Percentiles rank a stretch among this genome's conserved stretches.
Evolutionary conservation across 495 filamentous ascomycete species (phyloP).

Genomic region (Penicillium pulvis): DNA sequence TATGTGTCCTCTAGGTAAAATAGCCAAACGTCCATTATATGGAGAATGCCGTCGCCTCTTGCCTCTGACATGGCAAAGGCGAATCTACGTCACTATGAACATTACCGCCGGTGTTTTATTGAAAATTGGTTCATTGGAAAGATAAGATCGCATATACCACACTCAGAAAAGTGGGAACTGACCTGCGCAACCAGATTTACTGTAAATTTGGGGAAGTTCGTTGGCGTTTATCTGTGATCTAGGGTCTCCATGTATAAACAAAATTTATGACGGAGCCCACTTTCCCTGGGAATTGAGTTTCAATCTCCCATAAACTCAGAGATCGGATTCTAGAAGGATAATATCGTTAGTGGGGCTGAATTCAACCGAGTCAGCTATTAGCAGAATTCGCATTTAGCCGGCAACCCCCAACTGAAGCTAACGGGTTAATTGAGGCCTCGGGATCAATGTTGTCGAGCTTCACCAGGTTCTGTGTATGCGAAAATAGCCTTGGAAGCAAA

Average conservation of each 20-base stretch:
- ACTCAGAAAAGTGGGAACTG: too few relatives aligned
- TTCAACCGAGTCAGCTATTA: conserved; percentile 5
- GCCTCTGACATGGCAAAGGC: conserved; percentile 21
- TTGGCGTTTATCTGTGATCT: too few relatives aligned
- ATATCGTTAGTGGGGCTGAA: not conserved
- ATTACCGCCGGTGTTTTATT: not conserved
- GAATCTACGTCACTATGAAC: conserved; percentile 27
- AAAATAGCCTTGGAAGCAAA: not conserved
- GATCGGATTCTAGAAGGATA: not conserved
- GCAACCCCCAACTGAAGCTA: not conserved
- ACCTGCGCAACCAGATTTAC: too few relatives aligned
- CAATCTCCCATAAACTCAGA: not conserved
- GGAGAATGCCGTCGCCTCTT: conserved; percentile 11
- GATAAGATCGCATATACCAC: too few relatives aligned
- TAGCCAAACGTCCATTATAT: not conserved
- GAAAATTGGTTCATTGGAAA: too few relatives aligned
- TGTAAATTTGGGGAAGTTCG: too few relatives aligned
- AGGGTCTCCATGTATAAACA: too few relatives aligned
- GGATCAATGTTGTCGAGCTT: not conserved
- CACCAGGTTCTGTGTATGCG: not conserved
- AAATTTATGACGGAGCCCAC: not conserved
- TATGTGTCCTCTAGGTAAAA: not conserved
- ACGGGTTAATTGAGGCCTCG: not conserved
- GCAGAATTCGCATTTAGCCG: conserved; percentile 2
- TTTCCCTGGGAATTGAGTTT: not conserved